Conservation (phyloP, 1,284 basidiomycete genomes). For the Ceratobasidium sp. region DNA sequence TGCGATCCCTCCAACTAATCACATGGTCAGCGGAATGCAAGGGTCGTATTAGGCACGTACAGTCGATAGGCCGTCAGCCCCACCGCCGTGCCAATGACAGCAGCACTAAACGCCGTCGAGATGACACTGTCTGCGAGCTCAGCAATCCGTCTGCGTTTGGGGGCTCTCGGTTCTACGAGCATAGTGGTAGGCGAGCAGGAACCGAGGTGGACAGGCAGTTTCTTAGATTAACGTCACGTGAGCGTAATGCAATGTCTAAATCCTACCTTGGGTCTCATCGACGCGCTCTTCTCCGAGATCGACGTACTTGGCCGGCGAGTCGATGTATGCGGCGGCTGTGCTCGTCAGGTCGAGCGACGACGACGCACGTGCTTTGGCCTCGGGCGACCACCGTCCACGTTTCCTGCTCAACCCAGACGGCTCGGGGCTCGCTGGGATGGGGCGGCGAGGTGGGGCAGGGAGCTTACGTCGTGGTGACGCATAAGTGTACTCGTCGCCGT, state of each 20-base stretch:
- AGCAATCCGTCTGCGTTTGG: conserved; percentile 65
- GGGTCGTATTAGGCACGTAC: conserved; percentile 55
- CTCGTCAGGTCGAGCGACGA: conserved; percentile 12
- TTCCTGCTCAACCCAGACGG: neutral
- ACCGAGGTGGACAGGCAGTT: neutral
- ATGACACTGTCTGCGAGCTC: conserved; percentile 73
- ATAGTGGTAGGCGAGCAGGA: conserved; percentile 8
- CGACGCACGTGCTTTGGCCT: conserved; percentile 7
- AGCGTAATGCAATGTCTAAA: neutral
- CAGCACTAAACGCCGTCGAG: conserved; percentile 78
- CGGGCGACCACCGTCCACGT: conserved; percentile 29
- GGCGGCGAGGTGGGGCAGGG: neutral
- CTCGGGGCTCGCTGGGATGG: neutral
- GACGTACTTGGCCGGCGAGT: conserved; percentile 6
- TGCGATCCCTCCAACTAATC: conserved; percentile 41
- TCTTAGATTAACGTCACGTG: neutral
- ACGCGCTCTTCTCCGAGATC: conserved; percentile 5
- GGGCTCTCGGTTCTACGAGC: conserved; percentile 47
- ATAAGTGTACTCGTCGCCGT: conserved; percentile 15
- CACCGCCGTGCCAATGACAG: conserved; percentile 79
- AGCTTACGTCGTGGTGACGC: conserved; percentile 7
- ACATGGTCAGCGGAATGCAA: conserved; percentile 10
- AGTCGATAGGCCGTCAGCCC: conserved; percentile 81
- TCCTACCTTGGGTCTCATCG: neutral
- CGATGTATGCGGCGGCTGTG: conserved; percentile 24